Conservation (phyloP, 257 asterid genomes). For the Oldenlandia corymbosa region DNA sequence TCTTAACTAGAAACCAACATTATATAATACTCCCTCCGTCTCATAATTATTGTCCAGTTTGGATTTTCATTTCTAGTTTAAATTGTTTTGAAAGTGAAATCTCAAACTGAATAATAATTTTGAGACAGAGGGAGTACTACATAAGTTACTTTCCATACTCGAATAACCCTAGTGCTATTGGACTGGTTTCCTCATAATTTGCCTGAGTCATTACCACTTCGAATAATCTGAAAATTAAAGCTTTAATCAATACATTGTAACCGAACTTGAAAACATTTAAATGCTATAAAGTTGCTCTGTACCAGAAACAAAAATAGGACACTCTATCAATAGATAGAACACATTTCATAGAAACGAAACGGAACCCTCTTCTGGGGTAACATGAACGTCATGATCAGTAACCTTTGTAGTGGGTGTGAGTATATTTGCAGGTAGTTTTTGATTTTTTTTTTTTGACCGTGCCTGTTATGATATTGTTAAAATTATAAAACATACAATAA, state of each 20-base stretch:
- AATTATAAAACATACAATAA: constrained; percentile 3
- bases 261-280: neutral
- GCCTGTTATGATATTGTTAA: constrained; percentile 35
- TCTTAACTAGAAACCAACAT: too few relatives aligned
- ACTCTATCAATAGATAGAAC: constrained; percentile 1
- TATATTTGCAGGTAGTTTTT: constrained; percentile 61
- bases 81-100: too few relatives aligned
- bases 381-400: constrained; percentile 90
- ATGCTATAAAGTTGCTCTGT: neutral
- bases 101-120: too few relatives aligned
- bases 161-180: constrained; percentile 69
- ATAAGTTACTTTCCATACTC: too few relatives aligned
- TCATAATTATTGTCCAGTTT: too few relatives aligned
- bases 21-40: too few relatives aligned
- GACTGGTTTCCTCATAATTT: constrained; percentile 68
- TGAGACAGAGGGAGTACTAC: too few relatives aligned
- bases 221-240: constrained; percentile 54
- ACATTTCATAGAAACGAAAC: too few relatives aligned
- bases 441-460: constrained; percentile 84
- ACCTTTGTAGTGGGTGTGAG: constrained; percentile 95
- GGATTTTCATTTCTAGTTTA: too few relatives aligned
- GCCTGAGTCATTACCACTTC: constrained; percentile 67
- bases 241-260: neutral
- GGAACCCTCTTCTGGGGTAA: constrained; percentile 77
- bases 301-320: neutral